These are phyloP conservation scores for Globisporangium megalacanthum DNA, from an alignment of 352 stramenopile species.

Conservation along the genomic window DNA sequence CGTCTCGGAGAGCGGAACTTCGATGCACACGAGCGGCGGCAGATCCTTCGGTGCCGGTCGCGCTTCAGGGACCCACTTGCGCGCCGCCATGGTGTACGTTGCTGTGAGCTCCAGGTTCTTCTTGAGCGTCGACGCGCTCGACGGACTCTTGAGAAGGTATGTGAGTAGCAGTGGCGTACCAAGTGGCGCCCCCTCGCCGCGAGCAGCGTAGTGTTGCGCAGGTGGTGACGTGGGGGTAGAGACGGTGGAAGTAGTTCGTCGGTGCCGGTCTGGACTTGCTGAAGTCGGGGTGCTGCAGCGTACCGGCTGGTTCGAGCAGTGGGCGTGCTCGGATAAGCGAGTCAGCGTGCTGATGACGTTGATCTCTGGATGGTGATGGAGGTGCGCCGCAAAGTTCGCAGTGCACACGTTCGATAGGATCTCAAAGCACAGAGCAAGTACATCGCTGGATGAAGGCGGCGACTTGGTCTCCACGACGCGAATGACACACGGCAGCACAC, in stretches of 20 bases:
- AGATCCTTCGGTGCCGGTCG: slow-evolving; percentile 42
- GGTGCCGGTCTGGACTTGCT: background rate
- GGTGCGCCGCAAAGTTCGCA: slow-evolving; percentile 46
- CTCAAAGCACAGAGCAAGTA: slow-evolving; percentile 60
- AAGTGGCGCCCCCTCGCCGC: slow-evolving; percentile 28
- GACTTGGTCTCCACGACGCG: slow-evolving; percentile 33
- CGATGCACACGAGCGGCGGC: slow-evolving; percentile 42
- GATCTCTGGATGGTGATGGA: slow-evolving; percentile 31
- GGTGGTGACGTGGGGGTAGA: background rate
- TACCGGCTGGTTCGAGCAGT: background rate
- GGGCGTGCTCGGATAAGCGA: slow-evolving; percentile 47
- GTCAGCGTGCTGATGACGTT: slow-evolving; percentile 71
- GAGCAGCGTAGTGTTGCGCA: slow-evolving; percentile 31
- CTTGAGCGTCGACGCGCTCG: slow-evolving; percentile 38
- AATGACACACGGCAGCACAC: slow-evolving; percentile 46
- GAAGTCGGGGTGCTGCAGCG: background rate
- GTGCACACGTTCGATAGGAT: slow-evolving; percentile 68
- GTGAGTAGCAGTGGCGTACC: slow-evolving; percentile 39
- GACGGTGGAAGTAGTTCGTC: background rate
- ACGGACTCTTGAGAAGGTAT: slow-evolving; percentile 50
- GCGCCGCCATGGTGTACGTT: slow-evolving; percentile 50
- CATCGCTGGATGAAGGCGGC: slow-evolving; percentile 8
- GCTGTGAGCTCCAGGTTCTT: slow-evolving; percentile 64
- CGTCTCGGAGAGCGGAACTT: slow-evolving; percentile 56
- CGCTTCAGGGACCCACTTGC: slow-evolving; percentile 52